phyloP scores from a whole-genome alignment of 140 eudicot species.

The Bidens hawaiensis region DNA sequence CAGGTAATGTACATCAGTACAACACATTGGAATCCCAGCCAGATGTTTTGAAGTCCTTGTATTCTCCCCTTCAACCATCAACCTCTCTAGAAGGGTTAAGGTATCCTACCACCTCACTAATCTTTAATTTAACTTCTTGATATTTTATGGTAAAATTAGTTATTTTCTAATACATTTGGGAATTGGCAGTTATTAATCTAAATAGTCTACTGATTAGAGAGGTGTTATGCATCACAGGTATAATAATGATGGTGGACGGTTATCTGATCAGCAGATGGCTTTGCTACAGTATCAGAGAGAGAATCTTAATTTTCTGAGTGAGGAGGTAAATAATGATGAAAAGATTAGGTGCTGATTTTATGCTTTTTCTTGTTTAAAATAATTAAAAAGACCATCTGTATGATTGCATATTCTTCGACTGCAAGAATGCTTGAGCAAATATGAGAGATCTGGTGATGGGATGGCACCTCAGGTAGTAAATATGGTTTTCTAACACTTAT shows the following conservation, averaged over 20 bases:
- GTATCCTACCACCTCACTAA: conserved; percentile 28
- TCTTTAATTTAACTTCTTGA: neutral
- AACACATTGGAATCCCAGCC: conserved; percentile 92
- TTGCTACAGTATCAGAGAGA: conserved; percentile 91
- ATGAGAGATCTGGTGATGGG: conserved; percentile 77
- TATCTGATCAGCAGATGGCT: conserved; percentile 99
- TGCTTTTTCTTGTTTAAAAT: neutral
- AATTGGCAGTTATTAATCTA: neutral
- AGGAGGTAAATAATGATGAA: conserved; percentile 56
- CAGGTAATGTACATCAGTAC: conserved; percentile 92
- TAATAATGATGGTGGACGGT: conserved; percentile 83
- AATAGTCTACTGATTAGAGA: conserved; percentile 5
- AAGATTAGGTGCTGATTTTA: neutral
- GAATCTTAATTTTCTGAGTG: conserved; percentile 91
- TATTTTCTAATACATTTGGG: neutral
- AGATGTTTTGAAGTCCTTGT: conserved; percentile 85
- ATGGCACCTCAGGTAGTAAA: conserved; percentile 82
- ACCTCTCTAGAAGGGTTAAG: conserved; percentile 86
- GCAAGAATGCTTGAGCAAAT: conserved; percentile 94
- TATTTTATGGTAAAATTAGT: neutral
- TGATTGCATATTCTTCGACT: conserved; percentile 70
- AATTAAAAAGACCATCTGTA: neutral
- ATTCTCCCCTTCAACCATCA: conserved; percentile 93
- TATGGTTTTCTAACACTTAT: neutral
- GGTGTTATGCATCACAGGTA: conserved; percentile 45